Base-by-base conservation (phyloP, 129 eudicot species). In the Helianthus annuus region DNA sequence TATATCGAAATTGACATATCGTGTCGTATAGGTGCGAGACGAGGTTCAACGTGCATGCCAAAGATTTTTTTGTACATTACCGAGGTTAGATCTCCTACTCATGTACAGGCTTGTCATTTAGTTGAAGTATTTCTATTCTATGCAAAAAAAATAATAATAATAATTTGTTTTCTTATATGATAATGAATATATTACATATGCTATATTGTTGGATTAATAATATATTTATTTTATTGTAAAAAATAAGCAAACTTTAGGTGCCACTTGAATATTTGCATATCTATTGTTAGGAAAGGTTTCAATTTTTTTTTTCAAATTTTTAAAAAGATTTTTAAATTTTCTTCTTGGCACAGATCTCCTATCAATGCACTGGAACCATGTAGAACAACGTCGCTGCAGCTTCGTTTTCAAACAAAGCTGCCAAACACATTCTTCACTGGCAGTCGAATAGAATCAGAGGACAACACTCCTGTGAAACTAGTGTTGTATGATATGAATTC, bases 341-440 rank as follows among this genome's bases (percentile, higher is more conserved):
- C 0, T 7, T 11, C 17, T 76, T 29, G 38, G 38, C 73, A 51
- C 68, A 87, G 95, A 66, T 60, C 78, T 42, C 69, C 81, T 1
- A 32, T 67, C 14, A 75, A 61, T 9, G 87, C 49, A 16, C 72
- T 58, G 0, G 84, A 85, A 64, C 67, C 76, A 57, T 63, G 82
- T 54, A 57, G 45, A 45, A 48, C 83, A 52, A 78, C 87, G 12
- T 66, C 78, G 2, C 64, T 80, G 64, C 95, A 83, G 82, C 77
- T 93, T 60, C 85, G 71, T 4, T 85, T 93, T 58, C 72, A 57
- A 10, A 80, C 77, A 34, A 78, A 75, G 8, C 66, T 89, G 48
- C 95, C 96, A 6, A 22, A 72, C 4, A 85, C 83, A 11, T 64
- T 93, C 44, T 93, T 89, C 72, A 93, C 98, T 0, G 79, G 82